Evolutionary conservation across 192 early-diverging fungal species (phyloP), one percentile per base, ranked within the genome.

Genomic region (Diversispora epigaea): DNA sequence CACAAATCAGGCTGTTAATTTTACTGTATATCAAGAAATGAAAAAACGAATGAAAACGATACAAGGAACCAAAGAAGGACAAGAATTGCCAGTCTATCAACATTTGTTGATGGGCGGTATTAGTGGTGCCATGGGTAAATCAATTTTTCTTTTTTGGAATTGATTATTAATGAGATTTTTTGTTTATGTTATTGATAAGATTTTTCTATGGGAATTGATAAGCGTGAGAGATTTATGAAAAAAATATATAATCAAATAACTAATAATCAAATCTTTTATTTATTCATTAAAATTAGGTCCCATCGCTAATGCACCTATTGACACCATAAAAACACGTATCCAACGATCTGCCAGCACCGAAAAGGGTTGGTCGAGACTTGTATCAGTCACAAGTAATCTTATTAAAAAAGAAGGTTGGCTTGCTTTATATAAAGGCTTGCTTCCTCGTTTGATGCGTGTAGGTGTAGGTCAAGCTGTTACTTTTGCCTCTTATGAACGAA

Each of bases 1-100:
- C 49, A 97, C 93, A 70, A 99, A 99, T 88, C 97, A 99, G 81
- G 97, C 96, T 61, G 97, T 93, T 79, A 99, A 99, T 88, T 99
- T 99, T 81, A 97, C 97, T 2, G 93, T 93, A 22, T 99, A 97
- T 85, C 93, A 95, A 63, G 93, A 93, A 80, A 86, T 99, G 79
- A 97, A 96, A 83, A 89, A 87, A 19, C 81, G 86, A 39, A 89
- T 93, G 6, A 84, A 88, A 76, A 85, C 86, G 11, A 19, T 86
- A 15, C 97, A 99, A 76, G 73, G 76, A 47, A 77, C 80, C 4
- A 76, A 52, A 43, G 43, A 45, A 39, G 49, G 64, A 71, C 77
- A 78, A n/a, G 86, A 86, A 64, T 86, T 99, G 64, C 96, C 96
- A 25, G 87, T 91, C 68, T 99, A 95, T 84, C 96, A 99, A 85